Conservation (phyloP, 2,329 filamentous ascomycete genomes). For the Colletotrichum tamarilloi region DNA sequence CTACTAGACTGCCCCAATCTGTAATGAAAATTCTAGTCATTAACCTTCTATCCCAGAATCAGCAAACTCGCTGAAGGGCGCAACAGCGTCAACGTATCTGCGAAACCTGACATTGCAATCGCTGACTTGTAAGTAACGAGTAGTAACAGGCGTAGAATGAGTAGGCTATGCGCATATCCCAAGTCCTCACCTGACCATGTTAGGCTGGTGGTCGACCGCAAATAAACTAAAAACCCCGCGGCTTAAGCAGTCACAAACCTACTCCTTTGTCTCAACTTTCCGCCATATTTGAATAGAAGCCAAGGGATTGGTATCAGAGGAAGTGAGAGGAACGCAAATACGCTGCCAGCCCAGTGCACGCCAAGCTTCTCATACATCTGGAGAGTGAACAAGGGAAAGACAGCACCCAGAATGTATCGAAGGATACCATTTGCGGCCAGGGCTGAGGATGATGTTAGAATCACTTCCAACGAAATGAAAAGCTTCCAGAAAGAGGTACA, state of each 20-base stretch:
- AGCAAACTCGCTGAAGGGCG: too few relatives aligned
- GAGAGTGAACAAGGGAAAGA: constrained; percentile 57
- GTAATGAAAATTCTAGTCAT: too few relatives aligned
- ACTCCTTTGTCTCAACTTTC: not conserved
- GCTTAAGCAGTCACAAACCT: not conserved
- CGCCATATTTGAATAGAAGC: constrained; percentile 34
- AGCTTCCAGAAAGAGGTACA: not conserved
- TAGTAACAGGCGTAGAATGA: too few relatives aligned
- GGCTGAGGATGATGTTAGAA: not conserved
- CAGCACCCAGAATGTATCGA: constrained; percentile 53
- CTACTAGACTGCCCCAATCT: too few relatives aligned
- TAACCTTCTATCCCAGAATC: too few relatives aligned
- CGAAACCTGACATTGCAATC: too few relatives aligned
- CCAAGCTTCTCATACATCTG: constrained; percentile 51
- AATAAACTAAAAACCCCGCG: not conserved
- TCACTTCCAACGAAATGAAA: rapidly evolving
- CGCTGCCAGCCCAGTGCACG: constrained; percentile 46
- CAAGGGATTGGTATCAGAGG: constrained; percentile 37
- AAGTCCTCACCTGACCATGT: not conserved
- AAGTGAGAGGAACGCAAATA: constrained; percentile 37
- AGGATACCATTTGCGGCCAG: constrained; percentile 56
- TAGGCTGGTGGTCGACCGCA: not conserved
- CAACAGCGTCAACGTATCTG: too few relatives aligned
- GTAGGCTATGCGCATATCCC: too few relatives aligned
- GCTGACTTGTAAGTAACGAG: too few relatives aligned